Conservation (phyloP, 768 basidiomycete species). For the Tulasnella sp. region DNA sequence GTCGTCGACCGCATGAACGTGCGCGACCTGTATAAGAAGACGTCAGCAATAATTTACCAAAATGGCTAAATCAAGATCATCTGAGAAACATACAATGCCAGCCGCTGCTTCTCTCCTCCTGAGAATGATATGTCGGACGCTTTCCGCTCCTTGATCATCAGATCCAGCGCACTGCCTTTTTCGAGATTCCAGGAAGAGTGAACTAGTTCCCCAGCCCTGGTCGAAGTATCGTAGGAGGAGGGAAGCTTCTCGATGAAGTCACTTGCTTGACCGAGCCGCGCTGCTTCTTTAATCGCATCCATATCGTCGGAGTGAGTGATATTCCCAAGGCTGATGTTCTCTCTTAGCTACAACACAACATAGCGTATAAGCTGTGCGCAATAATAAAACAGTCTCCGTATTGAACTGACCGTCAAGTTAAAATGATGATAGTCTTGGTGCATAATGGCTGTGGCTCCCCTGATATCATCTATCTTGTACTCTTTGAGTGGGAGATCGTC, state of each 20-base stretch:
- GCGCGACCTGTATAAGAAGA: constrained; percentile 24
- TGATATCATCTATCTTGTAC: constrained; percentile 29
- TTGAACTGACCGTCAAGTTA: constrained; percentile 26
- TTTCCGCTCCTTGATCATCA: constrained; percentile 21
- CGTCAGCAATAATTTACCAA: neutral
- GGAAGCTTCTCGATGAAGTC: constrained; percentile 19
- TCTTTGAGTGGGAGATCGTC: constrained; percentile 31
- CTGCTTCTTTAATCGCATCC: constrained; percentile 16
- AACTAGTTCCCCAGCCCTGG: neutral
- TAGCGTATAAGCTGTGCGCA: neutral
- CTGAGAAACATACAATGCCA: constrained; percentile 20
- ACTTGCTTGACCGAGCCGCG: constrained; percentile 12
- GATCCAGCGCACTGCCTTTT: constrained; percentile 15
- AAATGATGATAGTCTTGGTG: constrained; percentile 33
- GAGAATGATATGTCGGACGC: constrained; percentile 23
- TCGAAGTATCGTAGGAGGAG: constrained; percentile 6
- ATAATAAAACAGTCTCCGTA: too few relatives aligned
- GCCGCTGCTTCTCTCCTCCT: constrained; percentile 29
- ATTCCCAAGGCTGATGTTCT: constrained; percentile 34
- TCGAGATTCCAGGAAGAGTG: constrained; percentile 27
- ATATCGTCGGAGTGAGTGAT: constrained; percentile 18
- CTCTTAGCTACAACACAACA: constrained; percentile 23
- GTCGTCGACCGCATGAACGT: constrained; percentile 35
- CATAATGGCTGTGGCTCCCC: constrained; percentile 34
- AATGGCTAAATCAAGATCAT: neutral